phyloP scores from a whole-genome alignment of 176 grass and related monocot genomes.

The Phoenix roebelenii region DNA sequence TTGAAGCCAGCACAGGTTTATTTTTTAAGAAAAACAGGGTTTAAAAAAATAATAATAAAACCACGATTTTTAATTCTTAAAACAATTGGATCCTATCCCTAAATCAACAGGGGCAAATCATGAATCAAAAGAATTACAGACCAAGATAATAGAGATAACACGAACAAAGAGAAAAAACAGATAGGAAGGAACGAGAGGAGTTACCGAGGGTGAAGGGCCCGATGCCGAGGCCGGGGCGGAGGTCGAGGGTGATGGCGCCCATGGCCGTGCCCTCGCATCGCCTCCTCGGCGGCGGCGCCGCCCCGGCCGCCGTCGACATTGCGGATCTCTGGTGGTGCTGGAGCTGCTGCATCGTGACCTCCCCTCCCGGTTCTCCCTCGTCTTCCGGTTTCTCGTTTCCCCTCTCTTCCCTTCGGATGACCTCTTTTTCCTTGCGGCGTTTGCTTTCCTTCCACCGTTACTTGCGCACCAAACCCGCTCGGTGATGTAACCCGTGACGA shows the following conservation, averaged over 20 bases:
- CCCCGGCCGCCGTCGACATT: slow-evolving; percentile 12
- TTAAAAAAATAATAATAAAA: too few species aligned
- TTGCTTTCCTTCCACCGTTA: background rate
- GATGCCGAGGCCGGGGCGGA: slow-evolving; percentile 73
- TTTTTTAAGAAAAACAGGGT: too few species aligned
- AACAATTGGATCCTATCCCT: too few species aligned
- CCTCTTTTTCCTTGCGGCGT: background rate
- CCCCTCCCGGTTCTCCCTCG: background rate
- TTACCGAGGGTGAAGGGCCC: slow-evolving; percentile 88
- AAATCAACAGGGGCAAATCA: too few species aligned
- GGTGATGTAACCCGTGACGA: too few species aligned
- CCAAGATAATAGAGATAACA: too few species aligned
- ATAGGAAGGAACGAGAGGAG: background rate
- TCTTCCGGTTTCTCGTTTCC: background rate
- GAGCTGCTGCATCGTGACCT: slow-evolving; percentile 1
- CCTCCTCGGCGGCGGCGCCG: slow-evolving; percentile 37
- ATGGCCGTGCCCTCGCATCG: slow-evolving; percentile 83
- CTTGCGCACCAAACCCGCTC: slow-evolving; percentile 3
- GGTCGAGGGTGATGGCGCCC: slow-evolving; percentile 90
- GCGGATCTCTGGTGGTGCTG: slow-evolving; percentile 16
- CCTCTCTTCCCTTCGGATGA: background rate
- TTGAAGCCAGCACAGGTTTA: too few species aligned
- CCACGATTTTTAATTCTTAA: too few species aligned
- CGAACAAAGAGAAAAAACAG: too few species aligned
- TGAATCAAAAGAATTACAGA: too few species aligned